These are phyloP conservation scores for Paspalum notatum DNA, from an alignment of 176 grass and related monocot genomes.

Conservation along the genomic window DNA sequence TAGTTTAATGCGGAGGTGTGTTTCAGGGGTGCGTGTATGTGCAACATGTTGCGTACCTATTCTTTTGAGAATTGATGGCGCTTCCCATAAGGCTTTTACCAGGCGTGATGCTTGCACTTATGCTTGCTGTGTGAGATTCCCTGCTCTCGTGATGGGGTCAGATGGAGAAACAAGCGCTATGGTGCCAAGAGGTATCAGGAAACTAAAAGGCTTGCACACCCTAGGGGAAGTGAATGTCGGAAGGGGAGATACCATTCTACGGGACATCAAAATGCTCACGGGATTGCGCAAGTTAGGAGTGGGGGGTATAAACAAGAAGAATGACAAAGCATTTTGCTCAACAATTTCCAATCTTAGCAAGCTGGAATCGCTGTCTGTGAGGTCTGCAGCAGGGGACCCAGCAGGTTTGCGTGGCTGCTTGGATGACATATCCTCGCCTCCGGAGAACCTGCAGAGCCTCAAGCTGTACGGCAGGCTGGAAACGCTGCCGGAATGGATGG, in stretches of 20 bases:
- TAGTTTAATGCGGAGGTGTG: background rate
- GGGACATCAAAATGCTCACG: background rate
- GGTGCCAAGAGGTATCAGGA: background rate
- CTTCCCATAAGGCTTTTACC: background rate
- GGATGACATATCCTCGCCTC: background rate
- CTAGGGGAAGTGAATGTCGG: background rate
- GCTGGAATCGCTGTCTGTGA: background rate
- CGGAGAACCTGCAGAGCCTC: background rate
- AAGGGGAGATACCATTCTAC: background rate
- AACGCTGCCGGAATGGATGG: background rate
- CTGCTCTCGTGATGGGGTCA: no score
- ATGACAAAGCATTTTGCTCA: no score
- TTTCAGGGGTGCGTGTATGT: background rate
- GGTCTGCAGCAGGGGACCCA: background rate
- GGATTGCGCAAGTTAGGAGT: background rate
- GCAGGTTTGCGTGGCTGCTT: background rate
- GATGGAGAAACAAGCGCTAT: accelerated
- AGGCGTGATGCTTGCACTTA: background rate
- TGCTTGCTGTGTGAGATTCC: background rate
- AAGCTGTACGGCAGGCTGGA: background rate
- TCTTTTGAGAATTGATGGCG: background rate
- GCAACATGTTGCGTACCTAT: background rate
- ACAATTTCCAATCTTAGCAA: background rate
- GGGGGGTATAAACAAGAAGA: no score
- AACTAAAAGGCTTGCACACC: background rate